Percentiles rank a stretch among this genome's conserved stretches.
Evolutionary conservation across 768 basidiomycete species (phyloP).

Genomic region (Clavulina sp.): DNA sequence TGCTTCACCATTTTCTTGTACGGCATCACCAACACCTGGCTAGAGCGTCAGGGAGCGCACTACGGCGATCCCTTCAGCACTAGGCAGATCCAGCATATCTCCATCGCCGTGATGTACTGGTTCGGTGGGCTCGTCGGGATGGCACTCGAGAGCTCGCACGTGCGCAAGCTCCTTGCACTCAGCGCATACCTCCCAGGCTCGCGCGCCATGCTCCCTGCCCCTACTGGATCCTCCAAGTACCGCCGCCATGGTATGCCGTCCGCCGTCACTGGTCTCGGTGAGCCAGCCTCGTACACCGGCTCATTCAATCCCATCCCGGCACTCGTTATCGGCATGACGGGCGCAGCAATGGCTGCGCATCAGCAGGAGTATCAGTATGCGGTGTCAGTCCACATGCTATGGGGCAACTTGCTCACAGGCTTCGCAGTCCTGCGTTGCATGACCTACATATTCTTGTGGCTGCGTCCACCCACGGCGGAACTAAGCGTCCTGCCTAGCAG

Average conservation of each 20-base stretch:
- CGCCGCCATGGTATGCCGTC: too few species aligned
- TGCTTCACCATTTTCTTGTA: conserved; percentile 72
- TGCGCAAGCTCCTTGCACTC: conserved; percentile 2
- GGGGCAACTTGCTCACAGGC: conserved; percentile 73
- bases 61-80: conserved; percentile 73
- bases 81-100: conserved; percentile 86
- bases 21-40: conserved; percentile 85
- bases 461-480: conserved; percentile 39
- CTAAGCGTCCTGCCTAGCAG: conserved; percentile 73
- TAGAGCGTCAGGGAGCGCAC: conserved; percentile 82
- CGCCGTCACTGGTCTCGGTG: conserved; percentile 15
- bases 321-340: conserved; percentile 83
- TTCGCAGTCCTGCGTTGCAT: conserved; percentile 66
- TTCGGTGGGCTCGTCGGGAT: conserved; percentile 82
- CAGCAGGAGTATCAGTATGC: conserved; percentile 83
- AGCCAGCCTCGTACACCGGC: conserved; percentile 54
- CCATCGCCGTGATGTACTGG: conserved; percentile 77
- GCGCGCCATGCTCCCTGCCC: conserved; percentile 27
- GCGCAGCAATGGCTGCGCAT: conserved; percentile 86
- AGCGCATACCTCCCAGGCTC: conserved; percentile 16
- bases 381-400: conserved; percentile 76
- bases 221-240: too few species aligned
- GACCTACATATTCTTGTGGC: conserved; percentile 92
- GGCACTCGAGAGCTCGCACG: conserved; percentile 58
- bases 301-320: conserved; percentile 91